Conservation (phyloP, 1,284 basidiomycete species). For the Cerrena zonata region DNA sequence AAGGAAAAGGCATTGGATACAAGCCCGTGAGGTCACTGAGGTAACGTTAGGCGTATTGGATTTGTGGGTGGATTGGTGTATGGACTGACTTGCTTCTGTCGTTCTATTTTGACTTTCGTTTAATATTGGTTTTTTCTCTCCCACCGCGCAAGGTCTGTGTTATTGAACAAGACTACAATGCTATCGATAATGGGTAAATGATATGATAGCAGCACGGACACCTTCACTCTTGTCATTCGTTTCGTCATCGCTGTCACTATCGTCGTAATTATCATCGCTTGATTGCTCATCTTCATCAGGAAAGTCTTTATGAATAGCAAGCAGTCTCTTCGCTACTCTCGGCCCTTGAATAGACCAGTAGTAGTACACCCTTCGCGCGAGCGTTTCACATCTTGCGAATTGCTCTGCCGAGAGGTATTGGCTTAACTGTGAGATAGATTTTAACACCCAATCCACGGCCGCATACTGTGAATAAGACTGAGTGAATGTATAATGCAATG, state of each 20-base stretch:
- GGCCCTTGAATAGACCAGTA: not conserved
- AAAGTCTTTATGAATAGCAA: not conserved
- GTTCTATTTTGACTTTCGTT: too few relatives aligned
- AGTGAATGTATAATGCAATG: not conserved
- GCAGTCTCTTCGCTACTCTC: not conserved
- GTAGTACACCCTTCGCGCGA: not conserved
- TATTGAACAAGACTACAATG: too few relatives aligned
- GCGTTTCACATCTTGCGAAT: not conserved
- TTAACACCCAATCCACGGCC: not conserved
- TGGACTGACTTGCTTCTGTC: too few relatives aligned
- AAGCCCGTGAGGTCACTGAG: not conserved
- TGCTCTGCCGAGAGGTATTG: not conserved
- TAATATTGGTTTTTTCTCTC: too few relatives aligned
- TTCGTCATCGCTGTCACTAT: not conserved
- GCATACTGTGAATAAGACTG: not conserved
- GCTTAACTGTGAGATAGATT: not conserved
- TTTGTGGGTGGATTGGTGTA: not conserved
- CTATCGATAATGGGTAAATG: too few relatives aligned
- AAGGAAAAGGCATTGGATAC: constrained; percentile 20
- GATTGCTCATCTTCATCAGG: too few relatives aligned
- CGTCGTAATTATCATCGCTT: too few relatives aligned
- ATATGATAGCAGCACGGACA: too few relatives aligned
- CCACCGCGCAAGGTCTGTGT: too few relatives aligned
- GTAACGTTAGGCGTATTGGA: not conserved
- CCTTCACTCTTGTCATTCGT: not conserved